These are phyloP conservation scores for Vanrija pseudolonga DNA, from an alignment of 1,284 basidiomycete genomes.

Conservation along the genomic window DNA sequence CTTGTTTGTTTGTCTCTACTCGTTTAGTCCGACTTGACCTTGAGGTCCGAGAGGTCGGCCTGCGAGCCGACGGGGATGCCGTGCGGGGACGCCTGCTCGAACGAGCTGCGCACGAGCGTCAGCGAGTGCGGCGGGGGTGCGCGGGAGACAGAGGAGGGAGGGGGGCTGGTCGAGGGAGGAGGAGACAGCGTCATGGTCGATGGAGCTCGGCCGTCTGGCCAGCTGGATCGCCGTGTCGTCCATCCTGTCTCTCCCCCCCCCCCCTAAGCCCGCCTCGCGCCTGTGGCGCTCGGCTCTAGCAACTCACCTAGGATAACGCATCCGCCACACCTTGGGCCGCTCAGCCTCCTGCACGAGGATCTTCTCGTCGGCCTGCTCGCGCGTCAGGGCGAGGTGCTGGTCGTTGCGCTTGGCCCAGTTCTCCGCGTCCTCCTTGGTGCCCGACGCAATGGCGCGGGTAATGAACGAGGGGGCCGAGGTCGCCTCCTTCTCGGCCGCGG, in stretches of 20 bases:
- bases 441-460: conserved; percentile 43
- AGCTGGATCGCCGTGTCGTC: neutral
- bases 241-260: too few relatives aligned
- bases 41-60: conserved; percentile 48
- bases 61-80: conserved; percentile 47
- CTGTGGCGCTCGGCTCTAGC: neutral
- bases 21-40: conserved; percentile 39
- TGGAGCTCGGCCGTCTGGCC: neutral
- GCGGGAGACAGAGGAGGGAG: conserved; percentile 1
- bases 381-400: conserved; percentile 48
- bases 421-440: conserved; percentile 35
- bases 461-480: conserved; percentile 26
- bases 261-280: neutral
- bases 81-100: conserved; percentile 49
- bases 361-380: conserved; percentile 46
- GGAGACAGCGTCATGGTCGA: neutral
- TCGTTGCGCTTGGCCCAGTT: conserved; percentile 43
- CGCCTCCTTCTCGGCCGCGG: conserved; percentile 20
- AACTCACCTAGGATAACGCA: conserved; percentile 49
- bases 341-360: conserved; percentile 52
- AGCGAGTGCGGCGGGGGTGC: too few relatives aligned
- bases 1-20: too few relatives aligned
- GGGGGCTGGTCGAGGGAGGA: neutral
- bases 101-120: conserved; percentile 44
- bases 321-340: conserved; percentile 42